Evolutionary conservation across 805 yeast species (phyloP).

Genomic region (Saturnispora saitoi): DNA sequence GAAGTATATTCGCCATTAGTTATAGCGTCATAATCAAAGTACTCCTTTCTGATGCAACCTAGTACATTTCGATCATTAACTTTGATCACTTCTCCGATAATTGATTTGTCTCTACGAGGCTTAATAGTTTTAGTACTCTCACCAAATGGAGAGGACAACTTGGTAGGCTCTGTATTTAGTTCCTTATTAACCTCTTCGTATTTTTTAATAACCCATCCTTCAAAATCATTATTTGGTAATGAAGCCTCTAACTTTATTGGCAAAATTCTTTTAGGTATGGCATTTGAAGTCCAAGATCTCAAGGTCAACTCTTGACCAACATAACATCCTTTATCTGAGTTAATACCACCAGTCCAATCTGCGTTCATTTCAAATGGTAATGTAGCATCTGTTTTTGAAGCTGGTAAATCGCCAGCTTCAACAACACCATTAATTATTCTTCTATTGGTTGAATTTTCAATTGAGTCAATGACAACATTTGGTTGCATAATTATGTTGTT

Average conservation of each 20-base stretch:
- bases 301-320: constrained; percentile 94
- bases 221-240: constrained; percentile 8
- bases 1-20: neutral
- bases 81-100: constrained; percentile 55
- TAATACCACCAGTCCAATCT: constrained; percentile 74
- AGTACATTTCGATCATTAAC: constrained; percentile 55
- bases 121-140: constrained; percentile 2
- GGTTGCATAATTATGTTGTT: neutral
- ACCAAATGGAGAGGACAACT: constrained; percentile 9
- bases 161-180: neutral
- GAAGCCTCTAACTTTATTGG: constrained; percentile 44
- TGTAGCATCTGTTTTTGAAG: constrained; percentile 32
- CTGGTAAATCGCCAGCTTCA: constrained; percentile 41
- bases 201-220: constrained; percentile 7
- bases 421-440: constrained; percentile 42
- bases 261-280: constrained; percentile 71
- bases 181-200: neutral
- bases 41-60: constrained; percentile 42
- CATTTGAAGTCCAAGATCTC: constrained; percentile 75
- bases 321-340: constrained; percentile 89
- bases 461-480: constrained; percentile 1
- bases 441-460: neutral
- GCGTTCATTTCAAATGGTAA: constrained; percentile 81
- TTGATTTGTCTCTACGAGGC: constrained; percentile 25
- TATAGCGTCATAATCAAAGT: constrained; percentile 21